A percentile compares a stretch with the other conserved stretches of the same genome.
phyloP scores from a whole-genome alignment of 177 flowering plant species.

The Vitis hybrid region DNA sequence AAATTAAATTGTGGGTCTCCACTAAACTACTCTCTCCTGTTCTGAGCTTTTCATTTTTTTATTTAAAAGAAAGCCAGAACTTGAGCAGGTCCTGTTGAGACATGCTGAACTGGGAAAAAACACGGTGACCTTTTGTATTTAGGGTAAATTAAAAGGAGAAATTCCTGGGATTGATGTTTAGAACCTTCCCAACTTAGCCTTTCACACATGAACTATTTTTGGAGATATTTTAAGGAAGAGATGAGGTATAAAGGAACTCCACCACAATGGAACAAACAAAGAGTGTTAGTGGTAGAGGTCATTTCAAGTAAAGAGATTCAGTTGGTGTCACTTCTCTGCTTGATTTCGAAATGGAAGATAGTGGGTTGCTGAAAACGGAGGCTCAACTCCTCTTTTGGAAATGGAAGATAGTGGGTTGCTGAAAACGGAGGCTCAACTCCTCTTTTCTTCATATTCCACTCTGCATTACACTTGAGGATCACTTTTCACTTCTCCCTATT shows the following conservation, averaged over 20 bases:
- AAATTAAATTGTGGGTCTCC: not conserved
- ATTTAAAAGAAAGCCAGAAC: not conserved
- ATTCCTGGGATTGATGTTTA: slow-evolving; percentile 10
- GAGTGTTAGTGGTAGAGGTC: slow-evolving; percentile 20
- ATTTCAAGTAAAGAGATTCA: slow-evolving; percentile 31
- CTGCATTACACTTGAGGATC: not conserved
- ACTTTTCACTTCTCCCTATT: not conserved
- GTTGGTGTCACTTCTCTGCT: slow-evolving; percentile 5
- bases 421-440: slow-evolving; percentile 1
- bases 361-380: slow-evolving; percentile 13
- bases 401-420: slow-evolving; percentile 11
- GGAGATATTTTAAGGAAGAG: slow-evolving; percentile 11
- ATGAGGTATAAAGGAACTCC: slow-evolving; percentile 39
- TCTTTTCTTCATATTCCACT: slow-evolving; percentile 12
- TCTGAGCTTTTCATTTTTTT: not conserved
- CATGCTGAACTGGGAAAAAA: slow-evolving; percentile 12
- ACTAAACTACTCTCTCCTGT: slow-evolving; percentile 1
- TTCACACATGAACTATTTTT: slow-evolving; percentile 4
- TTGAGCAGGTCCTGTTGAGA: slow-evolving; percentile 11
- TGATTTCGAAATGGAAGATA: slow-evolving; percentile 5
- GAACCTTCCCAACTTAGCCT: slow-evolving; percentile 23
- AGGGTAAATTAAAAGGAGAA: slow-evolving; percentile 15
- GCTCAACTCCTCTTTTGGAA: slow-evolving; percentile 2
- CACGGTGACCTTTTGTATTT: slow-evolving; percentile 21
- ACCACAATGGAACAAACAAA: slow-evolving; percentile 13